A percentile compares a stretch with the other conserved stretches of the same genome.
Evolutionary conservation across 1,284 basidiomycete genomes (phyloP).

Genomic region (Takashimella koratensis): DNA sequence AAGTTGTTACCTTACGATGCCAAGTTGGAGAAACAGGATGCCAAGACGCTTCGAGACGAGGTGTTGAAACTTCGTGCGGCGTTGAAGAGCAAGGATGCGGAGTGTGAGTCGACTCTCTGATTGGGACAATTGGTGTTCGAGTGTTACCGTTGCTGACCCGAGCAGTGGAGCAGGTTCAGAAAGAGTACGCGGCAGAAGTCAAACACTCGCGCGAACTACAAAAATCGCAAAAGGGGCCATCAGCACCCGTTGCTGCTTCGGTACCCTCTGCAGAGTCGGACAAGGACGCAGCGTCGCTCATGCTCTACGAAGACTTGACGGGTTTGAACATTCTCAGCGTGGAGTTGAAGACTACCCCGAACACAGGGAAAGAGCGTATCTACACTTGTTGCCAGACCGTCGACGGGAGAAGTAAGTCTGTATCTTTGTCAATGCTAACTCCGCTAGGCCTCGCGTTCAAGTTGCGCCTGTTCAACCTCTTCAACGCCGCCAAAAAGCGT

Average conservation of each 20-base stretch:
- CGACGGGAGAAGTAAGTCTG: slow-evolving; percentile 37
- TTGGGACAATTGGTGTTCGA: not conserved
- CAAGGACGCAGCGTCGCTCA: slow-evolving; percentile 33
- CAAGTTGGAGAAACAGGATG: slow-evolving; percentile 29
- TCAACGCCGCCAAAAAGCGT: slow-evolving; percentile 20
- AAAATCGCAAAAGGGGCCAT: slow-evolving; percentile 6
- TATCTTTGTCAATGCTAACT: not conserved
- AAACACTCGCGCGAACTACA: slow-evolving; percentile 36
- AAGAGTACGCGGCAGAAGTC: slow-evolving; percentile 43
- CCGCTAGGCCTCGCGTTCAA: slow-evolving; percentile 43
- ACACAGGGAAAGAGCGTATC: slow-evolving; percentile 32
- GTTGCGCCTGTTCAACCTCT: slow-evolving; percentile 33
- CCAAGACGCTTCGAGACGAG: slow-evolving; percentile 36
- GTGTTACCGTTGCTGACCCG: too few species aligned
- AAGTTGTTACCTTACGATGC: slow-evolving; percentile 10
- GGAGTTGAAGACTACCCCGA: slow-evolving; percentile 27
- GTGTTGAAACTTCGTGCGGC: slow-evolving; percentile 26
- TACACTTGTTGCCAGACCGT: slow-evolving; percentile 43
- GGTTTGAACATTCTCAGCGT: slow-evolving; percentile 39
- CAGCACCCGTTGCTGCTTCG: slow-evolving; percentile 11
- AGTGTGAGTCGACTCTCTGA: slow-evolving; percentile 27
- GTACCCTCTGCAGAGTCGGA: slow-evolving; percentile 19
- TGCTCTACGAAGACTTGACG: slow-evolving; percentile 46
- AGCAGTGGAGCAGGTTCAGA: slow-evolving; percentile 32
- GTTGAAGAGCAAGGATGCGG: slow-evolving; percentile 30